These are phyloP conservation scores for Erythrophleum fordii DNA, from an alignment of 306 rosid species.

Conservation along the genomic window DNA sequence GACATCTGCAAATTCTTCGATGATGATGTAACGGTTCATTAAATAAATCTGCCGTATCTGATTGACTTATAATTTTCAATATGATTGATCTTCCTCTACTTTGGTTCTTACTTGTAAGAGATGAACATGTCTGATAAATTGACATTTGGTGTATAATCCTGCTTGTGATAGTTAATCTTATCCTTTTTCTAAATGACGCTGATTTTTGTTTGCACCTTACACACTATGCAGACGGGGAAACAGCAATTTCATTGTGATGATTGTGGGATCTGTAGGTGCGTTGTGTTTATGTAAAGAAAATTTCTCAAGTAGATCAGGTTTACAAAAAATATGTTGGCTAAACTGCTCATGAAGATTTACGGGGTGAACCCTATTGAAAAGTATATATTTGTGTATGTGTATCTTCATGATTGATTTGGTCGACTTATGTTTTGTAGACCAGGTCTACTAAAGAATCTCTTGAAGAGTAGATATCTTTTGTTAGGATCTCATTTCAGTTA, in stretches of 20 bases:
- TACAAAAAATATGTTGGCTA: background rate
- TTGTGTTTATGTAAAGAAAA: constrained; percentile 15
- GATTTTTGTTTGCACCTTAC: too few relatives aligned
- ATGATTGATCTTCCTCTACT: constrained; percentile 19
- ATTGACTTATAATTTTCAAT: constrained; percentile 23
- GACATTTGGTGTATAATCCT: constrained; percentile 12
- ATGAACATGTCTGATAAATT: constrained; percentile 12
- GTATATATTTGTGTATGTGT: background rate
- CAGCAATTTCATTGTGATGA: constrained; percentile 89
- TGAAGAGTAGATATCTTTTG: background rate
- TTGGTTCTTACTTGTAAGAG: constrained; percentile 14
- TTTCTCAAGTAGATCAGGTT: background rate
- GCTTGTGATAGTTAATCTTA: constrained; percentile 23
- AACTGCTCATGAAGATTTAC: background rate
- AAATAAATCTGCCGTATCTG: constrained; percentile 12
- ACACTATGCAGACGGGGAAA: constrained; percentile 69
- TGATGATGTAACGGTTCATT: constrained; percentile 70
- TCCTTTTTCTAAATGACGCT: constrained; percentile 23
- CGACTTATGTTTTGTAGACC: background rate
- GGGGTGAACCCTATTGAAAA: background rate
- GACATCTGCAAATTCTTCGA: constrained; percentile 87
- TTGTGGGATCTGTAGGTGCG: constrained; percentile 97
- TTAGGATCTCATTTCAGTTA: background rate
- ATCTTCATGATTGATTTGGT: background rate
- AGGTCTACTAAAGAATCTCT: background rate